Percentiles rank a stretch among this genome's conserved stretches.
Evolutionary conservation across 176 grass and related monocot species (phyloP).

Genomic region (Cymbopogon citratus): DNA sequence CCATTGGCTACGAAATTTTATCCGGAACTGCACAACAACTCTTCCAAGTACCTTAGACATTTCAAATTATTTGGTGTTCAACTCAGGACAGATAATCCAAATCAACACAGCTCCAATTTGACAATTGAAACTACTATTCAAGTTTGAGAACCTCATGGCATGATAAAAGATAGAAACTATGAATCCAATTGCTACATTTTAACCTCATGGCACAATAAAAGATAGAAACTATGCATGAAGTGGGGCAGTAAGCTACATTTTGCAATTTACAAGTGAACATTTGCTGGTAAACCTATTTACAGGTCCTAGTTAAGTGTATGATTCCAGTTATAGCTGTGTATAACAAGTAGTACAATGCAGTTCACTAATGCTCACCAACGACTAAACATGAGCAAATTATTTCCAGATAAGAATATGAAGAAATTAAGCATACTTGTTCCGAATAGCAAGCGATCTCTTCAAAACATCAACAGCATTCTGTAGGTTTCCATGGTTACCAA

Average conservation of each 20-base stretch:
- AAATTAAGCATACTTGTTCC: conserved; percentile 63
- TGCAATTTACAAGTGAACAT: background rate
- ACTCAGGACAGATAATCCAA: background rate
- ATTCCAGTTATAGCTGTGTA: background rate
- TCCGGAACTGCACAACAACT: background rate
- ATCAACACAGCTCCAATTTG: background rate
- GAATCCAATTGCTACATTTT: background rate
- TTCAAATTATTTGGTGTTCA: background rate
- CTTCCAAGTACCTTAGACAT: background rate
- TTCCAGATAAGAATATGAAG: background rate
- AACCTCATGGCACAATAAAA: background rate
- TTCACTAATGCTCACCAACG: background rate
- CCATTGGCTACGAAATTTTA: conserved; percentile 2
- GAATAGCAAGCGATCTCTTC: conserved; percentile 71
- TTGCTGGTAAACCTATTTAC: background rate
- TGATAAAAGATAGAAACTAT: background rate
- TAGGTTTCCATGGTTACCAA: conserved; percentile 67
- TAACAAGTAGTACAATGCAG: background rate
- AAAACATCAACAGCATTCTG: conserved; percentile 63
- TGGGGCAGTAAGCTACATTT: background rate
- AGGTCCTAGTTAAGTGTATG: background rate
- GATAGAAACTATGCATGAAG: background rate
- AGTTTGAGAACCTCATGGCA: background rate
- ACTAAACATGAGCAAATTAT: background rate
- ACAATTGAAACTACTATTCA: background rate